Percentiles rank a stretch among this genome's conserved stretches.
Evolutionary conservation across 352 stramenopile genomes (phyloP).

Genomic region (Phytophthora boehmeriae): DNA sequence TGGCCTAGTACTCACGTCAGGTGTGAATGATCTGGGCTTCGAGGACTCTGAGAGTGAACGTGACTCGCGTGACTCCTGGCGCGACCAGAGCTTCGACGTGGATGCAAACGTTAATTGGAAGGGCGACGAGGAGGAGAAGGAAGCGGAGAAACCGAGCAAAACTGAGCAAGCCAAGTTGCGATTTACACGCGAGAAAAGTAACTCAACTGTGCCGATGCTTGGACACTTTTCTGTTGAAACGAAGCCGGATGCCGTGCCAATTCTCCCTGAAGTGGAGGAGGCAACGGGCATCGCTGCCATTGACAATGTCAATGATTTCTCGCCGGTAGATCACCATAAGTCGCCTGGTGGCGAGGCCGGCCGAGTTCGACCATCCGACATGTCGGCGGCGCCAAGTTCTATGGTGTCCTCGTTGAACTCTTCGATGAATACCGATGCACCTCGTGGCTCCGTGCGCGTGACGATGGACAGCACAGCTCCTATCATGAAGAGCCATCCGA

Average conservation of each 20-base stretch:
- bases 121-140: constrained; percentile 30
- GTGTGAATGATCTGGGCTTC: constrained; percentile 57
- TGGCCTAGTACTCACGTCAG: constrained; percentile 43
- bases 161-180: constrained; percentile 32
- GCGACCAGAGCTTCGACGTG: constrained; percentile 43
- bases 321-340: constrained; percentile 27
- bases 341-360: constrained; percentile 36
- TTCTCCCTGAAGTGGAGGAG: constrained; percentile 60
- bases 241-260: constrained; percentile 48
- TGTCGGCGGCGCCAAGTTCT: constrained; percentile 24
- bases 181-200: constrained; percentile 52
- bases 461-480: constrained; percentile 72
- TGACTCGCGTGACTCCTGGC: constrained; percentile 44
- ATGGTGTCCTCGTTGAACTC: constrained; percentile 38
- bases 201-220: constrained; percentile 74
- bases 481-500: constrained; percentile 80
- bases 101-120: constrained; percentile 32
- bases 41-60: constrained; percentile 44
- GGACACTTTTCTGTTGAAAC: constrained; percentile 75
- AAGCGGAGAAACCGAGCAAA: constrained; percentile 16
- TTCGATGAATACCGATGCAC: constrained; percentile 47
- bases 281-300: constrained; percentile 56
- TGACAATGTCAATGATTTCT: constrained; percentile 60
- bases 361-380: constrained; percentile 46
- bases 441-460: constrained; percentile 69